Evolutionary conservation across 495 filamentous ascomycete genomes (phyloP).

Genomic region (Talaromyces proteolyticus): DNA sequence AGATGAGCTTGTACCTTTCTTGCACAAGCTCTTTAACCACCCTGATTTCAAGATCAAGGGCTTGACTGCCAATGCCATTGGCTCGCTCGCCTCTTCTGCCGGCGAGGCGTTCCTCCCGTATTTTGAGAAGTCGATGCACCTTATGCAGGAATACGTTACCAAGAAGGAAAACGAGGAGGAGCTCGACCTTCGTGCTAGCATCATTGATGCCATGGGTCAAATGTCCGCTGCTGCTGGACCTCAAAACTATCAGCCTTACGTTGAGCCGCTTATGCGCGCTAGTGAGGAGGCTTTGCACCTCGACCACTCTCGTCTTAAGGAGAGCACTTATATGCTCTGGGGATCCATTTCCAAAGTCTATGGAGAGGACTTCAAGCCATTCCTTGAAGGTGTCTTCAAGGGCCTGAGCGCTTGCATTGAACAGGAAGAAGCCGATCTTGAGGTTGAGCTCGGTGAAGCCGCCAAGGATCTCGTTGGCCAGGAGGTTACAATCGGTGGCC

Average conservation of each 20-base stretch:
- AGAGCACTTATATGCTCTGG: slow-evolving; percentile 97
- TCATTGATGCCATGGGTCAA: slow-evolving; percentile 86
- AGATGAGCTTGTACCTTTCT: slow-evolving; percentile 71
- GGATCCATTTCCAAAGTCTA: slow-evolving; percentile 92
- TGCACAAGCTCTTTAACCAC: slow-evolving; percentile 74
- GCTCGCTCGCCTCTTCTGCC: slow-evolving; percentile 79
- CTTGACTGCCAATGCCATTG: slow-evolving; percentile 81
- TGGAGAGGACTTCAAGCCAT: slow-evolving; percentile 79
- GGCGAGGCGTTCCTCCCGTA: slow-evolving; percentile 81
- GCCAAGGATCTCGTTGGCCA: slow-evolving; percentile 72
- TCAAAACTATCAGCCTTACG: slow-evolving; percentile 82
- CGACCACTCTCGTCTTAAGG: slow-evolving; percentile 80
- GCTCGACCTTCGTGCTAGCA: slow-evolving; percentile 80
- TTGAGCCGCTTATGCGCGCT: slow-evolving; percentile 79
- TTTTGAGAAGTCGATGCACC: slow-evolving; percentile 82
- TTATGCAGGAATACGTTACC: slow-evolving; percentile 72
- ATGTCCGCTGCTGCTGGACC: slow-evolving; percentile 86
- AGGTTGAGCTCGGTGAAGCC: slow-evolving; percentile 71
- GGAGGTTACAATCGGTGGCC: slow-evolving; percentile 69
- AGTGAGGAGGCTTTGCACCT: slow-evolving; percentile 90
- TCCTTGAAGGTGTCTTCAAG: slow-evolving; percentile 79
- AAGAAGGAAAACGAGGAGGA: slow-evolving; percentile 88
- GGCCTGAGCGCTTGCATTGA: slow-evolving; percentile 80
- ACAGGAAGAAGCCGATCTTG: slow-evolving; percentile 82
- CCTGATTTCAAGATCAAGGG: slow-evolving; percentile 86